Base-by-base conservation (phyloP, 2,329 filamentous ascomycete genomes). In the Rutstroemia sp. region DNA sequence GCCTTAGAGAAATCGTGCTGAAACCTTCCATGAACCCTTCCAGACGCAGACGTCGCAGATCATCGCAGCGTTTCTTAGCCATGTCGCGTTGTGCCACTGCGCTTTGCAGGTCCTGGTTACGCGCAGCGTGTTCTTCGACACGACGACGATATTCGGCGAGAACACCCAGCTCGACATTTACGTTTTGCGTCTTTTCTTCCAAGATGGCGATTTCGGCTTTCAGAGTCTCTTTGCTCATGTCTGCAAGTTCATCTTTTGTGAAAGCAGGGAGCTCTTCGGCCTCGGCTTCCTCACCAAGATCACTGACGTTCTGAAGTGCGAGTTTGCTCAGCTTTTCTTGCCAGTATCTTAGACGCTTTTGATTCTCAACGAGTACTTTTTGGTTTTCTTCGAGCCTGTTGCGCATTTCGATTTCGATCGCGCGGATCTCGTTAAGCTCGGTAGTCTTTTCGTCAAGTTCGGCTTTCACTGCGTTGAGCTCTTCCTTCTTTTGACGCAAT, bases 21-120 rank as follows among this genome's bases (percentile, higher is more conserved):
- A 99, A 97, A 41, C 95, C 94, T 69, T 95, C 90, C 92, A 97
- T 97, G 80, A 99, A 99, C 38, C 94, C 92, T 65, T 96, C 92
- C 7, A 97, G 78, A 30, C 94, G 89, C 50, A 96, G 78, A 14
- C 90, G 88, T 12, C 94, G 88, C 52, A 99, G 83, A 63, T 96
- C 91, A 67, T 97, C 92, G 65, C 92, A 91, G 8, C 91, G 87
- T 69, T 89, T 89, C 80, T 97, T 99, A 63, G 90, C 91, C 1
- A 83, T 75, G 69, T 99, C 95, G 54, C 94, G 89, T 60, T 86
- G 79, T 16, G 78, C 73, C 5, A 99, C 82, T 3, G 92, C 90
- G 51, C 81, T 79, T 52, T 88, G 86, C 17, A 99, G 81, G 69
- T 97, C 94, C 0, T 84, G 85, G n/a, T 88, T 89, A 10, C 92